phyloP scores from a whole-genome alignment of 2,329 filamentous ascomycete genomes.

The Fusarium sp. region DNA sequence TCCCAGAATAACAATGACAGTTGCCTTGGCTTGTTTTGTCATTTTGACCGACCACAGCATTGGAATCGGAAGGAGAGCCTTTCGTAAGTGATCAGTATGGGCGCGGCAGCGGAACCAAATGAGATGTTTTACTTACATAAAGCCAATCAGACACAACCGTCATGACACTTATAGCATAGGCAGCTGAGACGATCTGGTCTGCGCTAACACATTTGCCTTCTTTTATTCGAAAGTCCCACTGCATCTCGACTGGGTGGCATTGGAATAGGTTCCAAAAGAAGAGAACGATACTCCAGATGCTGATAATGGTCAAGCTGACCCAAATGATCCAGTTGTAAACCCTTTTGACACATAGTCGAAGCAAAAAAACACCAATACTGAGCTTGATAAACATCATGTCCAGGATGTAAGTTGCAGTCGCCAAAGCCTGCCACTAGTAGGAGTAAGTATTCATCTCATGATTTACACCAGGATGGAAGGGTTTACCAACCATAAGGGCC shows the following conservation, averaged over 20 bases:
- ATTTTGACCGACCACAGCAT: slow-evolving; percentile 69
- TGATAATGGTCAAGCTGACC: slow-evolving; percentile 60
- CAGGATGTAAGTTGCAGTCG: slow-evolving; percentile 63
- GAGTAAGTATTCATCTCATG: slow-evolving; percentile 23
- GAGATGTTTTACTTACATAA: slow-evolving; percentile 54
- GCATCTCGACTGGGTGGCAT: slow-evolving; percentile 63
- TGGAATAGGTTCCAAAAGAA: slow-evolving; percentile 68
- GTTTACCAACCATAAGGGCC: slow-evolving; percentile 60
- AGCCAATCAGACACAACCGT: slow-evolving; percentile 68
- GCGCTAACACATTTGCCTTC: slow-evolving; percentile 59
- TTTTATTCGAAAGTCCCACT: slow-evolving; percentile 66
- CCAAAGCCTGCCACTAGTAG: slow-evolving; percentile 63
- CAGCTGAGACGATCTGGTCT: slow-evolving; percentile 61
- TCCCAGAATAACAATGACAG: slow-evolving; percentile 63
- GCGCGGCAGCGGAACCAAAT: not conserved
- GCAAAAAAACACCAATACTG: slow-evolving; percentile 66
- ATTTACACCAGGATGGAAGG: not conserved
- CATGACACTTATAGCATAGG: slow-evolving; percentile 66
- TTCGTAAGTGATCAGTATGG: slow-evolving; percentile 18
- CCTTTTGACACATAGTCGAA: slow-evolving; percentile 61
- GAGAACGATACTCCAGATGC: slow-evolving; percentile 61
- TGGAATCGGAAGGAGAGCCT: slow-evolving; percentile 65
- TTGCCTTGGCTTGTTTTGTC: slow-evolving; percentile 65
- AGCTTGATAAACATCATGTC: slow-evolving; percentile 71
- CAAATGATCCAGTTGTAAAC: slow-evolving; percentile 64